Evolutionary conservation across 1,139 yeast species (phyloP), one percentile per base, ranked within the genome.

Genomic region (Yamadazyma spencermartinsiae): DNA sequence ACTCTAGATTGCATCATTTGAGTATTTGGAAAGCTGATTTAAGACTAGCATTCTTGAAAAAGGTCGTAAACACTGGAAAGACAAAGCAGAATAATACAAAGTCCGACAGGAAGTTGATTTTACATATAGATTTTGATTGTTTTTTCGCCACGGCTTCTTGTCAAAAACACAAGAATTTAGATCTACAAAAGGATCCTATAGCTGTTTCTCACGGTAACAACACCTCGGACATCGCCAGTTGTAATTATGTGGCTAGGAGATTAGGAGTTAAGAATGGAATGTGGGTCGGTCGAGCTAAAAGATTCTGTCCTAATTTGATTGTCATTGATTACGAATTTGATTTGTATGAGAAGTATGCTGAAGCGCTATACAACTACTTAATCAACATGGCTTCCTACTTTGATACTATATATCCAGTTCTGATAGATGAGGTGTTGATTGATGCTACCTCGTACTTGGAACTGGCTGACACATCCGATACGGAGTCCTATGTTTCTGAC

Each of bases 71-170:
- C 16, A 40, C 32, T 16, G 38, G 24, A 37, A 44, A 36, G 10
- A 32, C 36, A 13, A 39, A 38, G 30, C 24, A 36, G 24, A 27
- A 19, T 4, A 33, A 34, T 10, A 29, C 31, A 15, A 35, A 31
- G 9, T 27, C 19, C n/a, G 13, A 28, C n/a, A 28, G 36, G 3
- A 33, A 61, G 31, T 60, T 73, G 0, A 76, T 89, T 14, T 59
- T 89, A 44, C 98, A 92, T 59, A 73, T 90, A 25, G 98, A 92
- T 58, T 92, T 88, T 59, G 98, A 92, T 58, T 88, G 96, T 48
- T 92, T 92, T 54, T 92, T 92, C 61, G 97, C 90, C 1, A 74
- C 95, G 0, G 96, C 86, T 0, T 86, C 97, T 0, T 76, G 87
- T 11, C 63, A 81, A 37, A 67, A 62, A 5, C 66, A 71, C 31